Percentiles rank a stretch among this genome's conserved stretches.
Conservation (phyloP, 2,329 filamentous ascomycete genomes). For the Truncatella angustata region DNA sequence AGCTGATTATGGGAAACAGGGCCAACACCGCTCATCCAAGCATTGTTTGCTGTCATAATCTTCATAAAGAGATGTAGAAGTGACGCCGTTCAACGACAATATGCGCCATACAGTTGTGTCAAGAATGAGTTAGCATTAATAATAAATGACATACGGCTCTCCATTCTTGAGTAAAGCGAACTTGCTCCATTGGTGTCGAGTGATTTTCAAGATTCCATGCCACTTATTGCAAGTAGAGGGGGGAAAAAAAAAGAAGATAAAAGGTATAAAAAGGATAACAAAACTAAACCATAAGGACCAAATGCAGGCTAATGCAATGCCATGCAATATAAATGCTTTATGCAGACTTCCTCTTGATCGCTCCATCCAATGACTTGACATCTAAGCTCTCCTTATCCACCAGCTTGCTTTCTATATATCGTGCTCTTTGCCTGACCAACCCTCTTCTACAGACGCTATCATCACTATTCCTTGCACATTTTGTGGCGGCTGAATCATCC, state of each 20-base stretch:
- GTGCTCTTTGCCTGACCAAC: slow-evolving; percentile 6
- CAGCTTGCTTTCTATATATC: slow-evolving; percentile 1
- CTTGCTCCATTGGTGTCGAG: background rate
- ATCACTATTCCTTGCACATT: background rate
- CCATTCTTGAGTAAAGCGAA: too few species aligned
- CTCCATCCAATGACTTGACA: background rate
- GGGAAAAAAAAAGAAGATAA: background rate
- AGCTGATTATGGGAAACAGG: too few species aligned
- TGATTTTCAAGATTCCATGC: background rate
- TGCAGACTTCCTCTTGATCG: background rate
- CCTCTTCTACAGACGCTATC: background rate
- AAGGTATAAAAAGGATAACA: slow-evolving; percentile 5
- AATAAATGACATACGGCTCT: too few species aligned
- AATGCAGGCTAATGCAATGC: background rate
- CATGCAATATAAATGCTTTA: slow-evolving; percentile 4
- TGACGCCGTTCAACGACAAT: too few species aligned
- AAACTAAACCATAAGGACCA: background rate
- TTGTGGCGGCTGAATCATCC: background rate
- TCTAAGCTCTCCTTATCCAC: background rate
- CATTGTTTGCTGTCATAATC: too few species aligned
- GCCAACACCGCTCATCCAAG: too few species aligned
- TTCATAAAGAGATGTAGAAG: too few species aligned
- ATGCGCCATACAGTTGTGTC: too few species aligned
- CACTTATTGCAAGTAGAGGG: slow-evolving; percentile 1
- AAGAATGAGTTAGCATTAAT: too few species aligned